Conservation (phyloP, 2,329 filamentous ascomycete genomes). For the Metarhizium brunneum region DNA sequence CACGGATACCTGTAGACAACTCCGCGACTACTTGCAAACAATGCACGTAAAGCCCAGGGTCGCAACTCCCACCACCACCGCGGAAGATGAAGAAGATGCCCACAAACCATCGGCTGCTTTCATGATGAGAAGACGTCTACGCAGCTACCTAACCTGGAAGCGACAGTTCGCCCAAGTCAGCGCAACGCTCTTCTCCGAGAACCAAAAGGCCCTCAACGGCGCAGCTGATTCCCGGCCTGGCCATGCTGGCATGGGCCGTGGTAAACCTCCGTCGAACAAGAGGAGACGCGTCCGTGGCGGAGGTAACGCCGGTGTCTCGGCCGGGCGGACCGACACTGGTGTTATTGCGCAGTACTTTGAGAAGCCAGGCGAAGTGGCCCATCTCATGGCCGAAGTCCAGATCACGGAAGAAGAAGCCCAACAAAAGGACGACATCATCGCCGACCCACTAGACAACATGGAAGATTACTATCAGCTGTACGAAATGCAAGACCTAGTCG, state of each 20-base stretch:
- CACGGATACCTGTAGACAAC: constrained; percentile 72
- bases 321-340: constrained; percentile 60
- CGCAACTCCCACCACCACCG: constrained; percentile 20
- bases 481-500: constrained; percentile 79
- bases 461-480: constrained; percentile 88
- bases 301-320: constrained; percentile 45
- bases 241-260: constrained; percentile 41
- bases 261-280: constrained; percentile 68
- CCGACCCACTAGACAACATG: constrained; percentile 79
- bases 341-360: constrained; percentile 74
- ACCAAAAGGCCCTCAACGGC: constrained; percentile 65
- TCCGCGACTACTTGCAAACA: constrained; percentile 83
- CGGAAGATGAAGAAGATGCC: constrained; percentile 33
- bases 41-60: constrained; percentile 65
- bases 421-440: constrained; percentile 65
- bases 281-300: constrained; percentile 77
- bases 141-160: constrained; percentile 87
- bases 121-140: constrained; percentile 83
- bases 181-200: constrained; percentile 66
- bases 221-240: constrained; percentile 47
- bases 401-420: constrained; percentile 68
- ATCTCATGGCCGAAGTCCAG: constrained; percentile 72
- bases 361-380: constrained; percentile 70
- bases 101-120: constrained; percentile 65
- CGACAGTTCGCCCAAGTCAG: constrained; percentile 80